Evolutionary conservation across 176 grass and related monocot species (phyloP), one percentile per base, ranked within the genome.

Genomic region (Dactylis glomerata): DNA sequence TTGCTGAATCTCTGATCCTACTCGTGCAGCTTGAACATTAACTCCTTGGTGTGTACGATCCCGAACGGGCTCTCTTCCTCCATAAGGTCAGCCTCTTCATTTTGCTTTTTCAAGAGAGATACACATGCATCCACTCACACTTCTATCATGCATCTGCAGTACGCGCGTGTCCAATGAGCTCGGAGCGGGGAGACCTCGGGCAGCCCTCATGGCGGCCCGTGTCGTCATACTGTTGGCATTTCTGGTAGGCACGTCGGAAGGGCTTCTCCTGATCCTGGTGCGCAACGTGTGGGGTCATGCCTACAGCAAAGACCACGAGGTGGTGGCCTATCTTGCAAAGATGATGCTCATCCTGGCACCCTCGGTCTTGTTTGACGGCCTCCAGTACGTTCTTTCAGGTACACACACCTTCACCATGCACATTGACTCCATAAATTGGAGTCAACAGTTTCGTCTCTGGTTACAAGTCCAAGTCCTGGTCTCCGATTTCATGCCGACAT

Each of bases 301-400:
- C 2, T 96, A 88, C 42, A 93, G 79, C 83, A 92, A 79, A 26
- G 90, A 92, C 57, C 82, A 86, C n/a, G 87, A 95, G 16, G 93
- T 92, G 16, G 38, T 76, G 8, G 59, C 78, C 55, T 93, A 93
- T 81, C 62, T 80, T 6, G 89, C 82, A 0, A 81, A 56, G 28
- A 88, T 93, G 89, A 73, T 89, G 78, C 89, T 89, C 4, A 80
- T 96, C 71, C 41, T 96, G 13, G 91, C 94, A 31, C 20, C 75
- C 17, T 91, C 91, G 51, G 82, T 86, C 49, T 1, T 96, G 8
- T 34, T 96, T 0, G 94, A 96, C 82, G 31, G 81, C 23, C 46
- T 86, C 19, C 94, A 96, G 52, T 76, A 87, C n/a, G 89, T 89
- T 26, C 91, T 96, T 17, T 96, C 94, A 89, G 94, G 90, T 92